Percentiles rank a stretch among this genome's conserved stretches.
Evolutionary conservation across 2,329 filamentous ascomycete genomes (phyloP).

Genomic region (Aurifilum marmelostoma): DNA sequence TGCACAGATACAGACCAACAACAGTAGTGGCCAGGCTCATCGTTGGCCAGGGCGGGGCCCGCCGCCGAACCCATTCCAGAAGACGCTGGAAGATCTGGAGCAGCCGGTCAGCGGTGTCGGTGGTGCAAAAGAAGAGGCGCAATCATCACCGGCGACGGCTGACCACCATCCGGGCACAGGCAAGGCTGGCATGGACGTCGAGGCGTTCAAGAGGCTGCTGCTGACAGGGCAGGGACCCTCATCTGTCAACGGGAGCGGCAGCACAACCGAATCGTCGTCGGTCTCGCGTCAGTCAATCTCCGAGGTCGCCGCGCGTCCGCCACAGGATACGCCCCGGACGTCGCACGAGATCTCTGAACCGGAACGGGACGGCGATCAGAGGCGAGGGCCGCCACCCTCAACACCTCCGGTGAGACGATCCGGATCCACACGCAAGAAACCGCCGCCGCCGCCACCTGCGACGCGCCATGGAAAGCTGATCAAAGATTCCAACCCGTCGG

Average conservation of each 20-base stretch:
- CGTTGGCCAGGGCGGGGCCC: slow-evolving; percentile 35
- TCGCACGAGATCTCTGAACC: slow-evolving; percentile 61
- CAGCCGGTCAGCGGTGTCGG: slow-evolving; percentile 30
- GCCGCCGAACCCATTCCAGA: slow-evolving; percentile 60
- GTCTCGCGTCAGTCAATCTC: slow-evolving; percentile 62
- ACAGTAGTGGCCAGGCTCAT: slow-evolving; percentile 26
- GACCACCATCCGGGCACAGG: slow-evolving; percentile 33
- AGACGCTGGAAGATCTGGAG: slow-evolving; percentile 57
- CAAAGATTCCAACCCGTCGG: slow-evolving; percentile 39
- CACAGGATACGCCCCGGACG: slow-evolving; percentile 57
- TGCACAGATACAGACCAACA: slow-evolving; percentile 22
- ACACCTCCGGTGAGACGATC: slow-evolving; percentile 34
- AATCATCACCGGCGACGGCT: slow-evolving; percentile 34
- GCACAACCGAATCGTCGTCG: slow-evolving; percentile 62
- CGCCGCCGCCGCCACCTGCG: slow-evolving; percentile 71
- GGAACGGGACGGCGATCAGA: slow-evolving; percentile 51
- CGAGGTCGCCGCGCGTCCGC: slow-evolving; percentile 41
- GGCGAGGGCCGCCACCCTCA: slow-evolving; percentile 38
- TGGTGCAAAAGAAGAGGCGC: slow-evolving; percentile 36
- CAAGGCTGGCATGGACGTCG: slow-evolving; percentile 68
- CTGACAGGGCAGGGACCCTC: slow-evolving; percentile 67
- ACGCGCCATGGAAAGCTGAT: slow-evolving; percentile 80
- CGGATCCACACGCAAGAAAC: slow-evolving; percentile 59
- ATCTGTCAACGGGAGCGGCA: slow-evolving; percentile 46
- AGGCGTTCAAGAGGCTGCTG: slow-evolving; percentile 75